Percentiles rank a stretch among this genome's conserved stretches.
Conservation (phyloP, 345 rosid genomes). For the Angophora floribunda region DNA sequence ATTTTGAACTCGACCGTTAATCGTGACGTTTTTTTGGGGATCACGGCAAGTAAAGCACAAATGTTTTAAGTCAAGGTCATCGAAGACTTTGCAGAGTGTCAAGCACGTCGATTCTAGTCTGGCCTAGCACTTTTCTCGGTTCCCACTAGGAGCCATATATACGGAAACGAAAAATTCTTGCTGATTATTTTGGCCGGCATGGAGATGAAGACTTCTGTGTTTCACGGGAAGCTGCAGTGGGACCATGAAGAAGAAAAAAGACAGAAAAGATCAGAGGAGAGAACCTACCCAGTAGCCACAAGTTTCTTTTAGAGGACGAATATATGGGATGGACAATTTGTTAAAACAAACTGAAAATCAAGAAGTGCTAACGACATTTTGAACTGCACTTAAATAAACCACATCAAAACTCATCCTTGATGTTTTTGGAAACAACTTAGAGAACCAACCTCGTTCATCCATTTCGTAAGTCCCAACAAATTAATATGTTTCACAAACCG, state of each 20-base stretch:
- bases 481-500: background rate
- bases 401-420: background rate
- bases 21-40: background rate
- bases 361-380: background rate
- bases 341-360: background rate
- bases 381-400: background rate
- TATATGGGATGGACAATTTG: background rate
- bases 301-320: background rate
- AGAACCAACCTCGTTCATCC: background rate
- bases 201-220: background rate
- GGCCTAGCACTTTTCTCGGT: background rate
- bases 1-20: background rate
- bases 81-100: background rate
- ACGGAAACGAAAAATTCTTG: background rate
- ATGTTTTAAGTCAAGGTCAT: background rate
- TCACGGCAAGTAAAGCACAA: background rate
- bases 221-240: background rate
- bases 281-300: background rate
- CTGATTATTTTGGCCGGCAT: background rate
- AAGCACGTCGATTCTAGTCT: background rate
- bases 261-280: background rate
- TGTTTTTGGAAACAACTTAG: background rate
- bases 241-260: background rate
- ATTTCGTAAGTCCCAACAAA: background rate
- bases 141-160: background rate